Conservation (phyloP, 129 eudicot genomes). For the Tagetes patula region DNA sequence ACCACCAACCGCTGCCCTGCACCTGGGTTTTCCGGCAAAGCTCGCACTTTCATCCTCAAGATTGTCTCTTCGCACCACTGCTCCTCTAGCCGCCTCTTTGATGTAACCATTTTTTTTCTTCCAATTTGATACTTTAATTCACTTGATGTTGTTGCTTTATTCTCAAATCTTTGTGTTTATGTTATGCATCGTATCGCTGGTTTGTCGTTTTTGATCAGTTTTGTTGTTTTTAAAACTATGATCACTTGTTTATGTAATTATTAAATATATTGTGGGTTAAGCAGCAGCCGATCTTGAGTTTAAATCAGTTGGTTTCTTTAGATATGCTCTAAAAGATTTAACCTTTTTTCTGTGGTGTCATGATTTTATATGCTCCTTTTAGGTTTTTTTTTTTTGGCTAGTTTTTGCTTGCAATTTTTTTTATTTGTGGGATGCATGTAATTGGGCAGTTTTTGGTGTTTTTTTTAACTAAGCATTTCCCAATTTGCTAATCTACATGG, state of each 20-base stretch:
- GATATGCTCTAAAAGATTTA: constrained; percentile 15
- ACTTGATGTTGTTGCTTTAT: no score
- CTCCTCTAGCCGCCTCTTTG: constrained; percentile 41
- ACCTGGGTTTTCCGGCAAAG: constrained; percentile 29
- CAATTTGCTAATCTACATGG: no score
- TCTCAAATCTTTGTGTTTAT: not conserved
- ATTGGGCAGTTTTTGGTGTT: not conserved
- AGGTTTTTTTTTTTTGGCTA: no score
- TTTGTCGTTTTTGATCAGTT: not conserved
- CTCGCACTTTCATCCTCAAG: constrained; percentile 25
- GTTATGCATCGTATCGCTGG: not conserved
- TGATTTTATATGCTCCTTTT: not conserved
- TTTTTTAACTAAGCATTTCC: no score
- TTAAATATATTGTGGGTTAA: no score
- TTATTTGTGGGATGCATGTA: constrained; percentile 14
- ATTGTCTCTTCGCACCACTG: constrained; percentile 35
- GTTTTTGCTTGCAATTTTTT: not conserved
- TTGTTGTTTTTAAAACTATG: no score
- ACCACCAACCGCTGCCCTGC: constrained; percentile 31
- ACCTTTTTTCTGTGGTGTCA: constrained; percentile 15
- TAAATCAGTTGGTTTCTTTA: not conserved
- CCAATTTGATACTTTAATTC: no score
- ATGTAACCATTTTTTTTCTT: constrained; percentile 20
- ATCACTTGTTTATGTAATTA: no score
- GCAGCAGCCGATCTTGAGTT: no score